Percentiles rank a stretch among this genome's conserved stretches.
These are phyloP conservation scores for Cladosporium sp. DNA, from an alignment of 2,329 filamentous ascomycete species.

Conservation along the genomic window DNA sequence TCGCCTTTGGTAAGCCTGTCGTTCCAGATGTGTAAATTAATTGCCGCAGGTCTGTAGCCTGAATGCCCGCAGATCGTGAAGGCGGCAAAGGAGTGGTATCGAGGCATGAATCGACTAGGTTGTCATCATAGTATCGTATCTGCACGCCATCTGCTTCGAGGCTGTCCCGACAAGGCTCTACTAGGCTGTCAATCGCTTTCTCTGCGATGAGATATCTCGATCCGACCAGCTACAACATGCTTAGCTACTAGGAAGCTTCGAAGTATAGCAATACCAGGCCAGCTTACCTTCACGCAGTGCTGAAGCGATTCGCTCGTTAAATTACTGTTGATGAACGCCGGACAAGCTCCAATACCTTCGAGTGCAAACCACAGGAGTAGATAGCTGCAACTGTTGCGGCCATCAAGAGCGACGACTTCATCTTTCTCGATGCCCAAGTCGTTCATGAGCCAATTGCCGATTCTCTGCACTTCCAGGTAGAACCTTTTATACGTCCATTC, in stretches of 20 bases:
- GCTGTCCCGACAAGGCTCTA: slow-evolving; percentile 23
- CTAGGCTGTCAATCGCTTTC: slow-evolving; percentile 19
- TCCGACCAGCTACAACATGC: slow-evolving; percentile 19
- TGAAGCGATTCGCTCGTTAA: slow-evolving; percentile 30
- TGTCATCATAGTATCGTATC: slow-evolving; percentile 25
- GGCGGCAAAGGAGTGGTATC: slow-evolving; percentile 24
- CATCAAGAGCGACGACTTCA: slow-evolving; percentile 32
- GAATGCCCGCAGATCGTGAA: slow-evolving; percentile 15
- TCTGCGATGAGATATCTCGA: slow-evolving; percentile 25
- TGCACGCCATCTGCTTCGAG: slow-evolving; percentile 17
- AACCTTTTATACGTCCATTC: slow-evolving; percentile 68
- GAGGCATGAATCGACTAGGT: slow-evolving; percentile 14
- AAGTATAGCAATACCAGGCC: neutral
- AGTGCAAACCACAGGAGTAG: slow-evolving; percentile 44
- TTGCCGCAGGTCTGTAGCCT: slow-evolving; percentile 53
- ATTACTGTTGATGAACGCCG: slow-evolving; percentile 33
- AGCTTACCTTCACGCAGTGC: slow-evolving; percentile 33
- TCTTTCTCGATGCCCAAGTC: slow-evolving; percentile 39
- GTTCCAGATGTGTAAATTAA: slow-evolving; percentile 83
- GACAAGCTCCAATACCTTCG: slow-evolving; percentile 50
- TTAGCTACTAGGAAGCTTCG: neutral
- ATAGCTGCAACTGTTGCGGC: slow-evolving; percentile 33
- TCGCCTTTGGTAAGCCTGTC: slow-evolving; percentile 42
- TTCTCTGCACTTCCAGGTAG: slow-evolving; percentile 65
- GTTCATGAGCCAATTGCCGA: slow-evolving; percentile 69